Evolutionary conservation across 768 basidiomycete species (phyloP).

Genomic region (Brasilioporus rufonigricans): DNA sequence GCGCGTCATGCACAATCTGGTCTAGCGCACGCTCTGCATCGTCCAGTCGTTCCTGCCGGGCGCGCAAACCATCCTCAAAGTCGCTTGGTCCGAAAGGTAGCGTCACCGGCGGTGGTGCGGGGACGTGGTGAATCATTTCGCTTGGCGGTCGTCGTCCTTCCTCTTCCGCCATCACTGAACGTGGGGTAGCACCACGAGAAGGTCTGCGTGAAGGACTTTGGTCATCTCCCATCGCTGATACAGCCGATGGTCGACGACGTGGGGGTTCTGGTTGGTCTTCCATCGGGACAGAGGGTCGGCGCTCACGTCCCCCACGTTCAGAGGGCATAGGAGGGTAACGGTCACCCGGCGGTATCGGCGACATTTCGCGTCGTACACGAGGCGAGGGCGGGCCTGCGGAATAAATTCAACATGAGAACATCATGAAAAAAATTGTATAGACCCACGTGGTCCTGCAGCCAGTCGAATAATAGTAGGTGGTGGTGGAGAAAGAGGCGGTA

Average conservation of each 20-base stretch:
- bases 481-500: constrained; percentile 18
- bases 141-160: constrained; percentile 21
- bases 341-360: constrained; percentile 9
- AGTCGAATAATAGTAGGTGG: constrained; percentile 32
- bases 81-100: constrained; percentile 27
- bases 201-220: constrained; percentile 11
- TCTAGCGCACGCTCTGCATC: constrained; percentile 53
- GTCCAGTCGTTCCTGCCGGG: constrained; percentile 52
- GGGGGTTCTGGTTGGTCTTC: constrained; percentile 3
- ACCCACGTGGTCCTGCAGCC: constrained; percentile 24
- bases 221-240: neutral
- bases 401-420: constrained; percentile 4
- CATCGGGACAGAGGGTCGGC: neutral
- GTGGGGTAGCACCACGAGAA: constrained; percentile 16
- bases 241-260: constrained; percentile 11
- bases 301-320: constrained; percentile 1
- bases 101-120: constrained; percentile 13
- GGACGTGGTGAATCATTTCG: constrained; percentile 28
- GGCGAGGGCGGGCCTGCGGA: constrained; percentile 16
- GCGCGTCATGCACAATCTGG: constrained; percentile 46
- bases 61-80: constrained; percentile 45
- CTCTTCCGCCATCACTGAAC: constrained; percentile 18
- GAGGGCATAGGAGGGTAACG: constrained; percentile 11
- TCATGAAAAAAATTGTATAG: neutral
- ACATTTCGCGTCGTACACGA: constrained; percentile 5